Conservation (phyloP, 2,329 filamentous ascomycete species). For the Aphanocladium album region DNA sequence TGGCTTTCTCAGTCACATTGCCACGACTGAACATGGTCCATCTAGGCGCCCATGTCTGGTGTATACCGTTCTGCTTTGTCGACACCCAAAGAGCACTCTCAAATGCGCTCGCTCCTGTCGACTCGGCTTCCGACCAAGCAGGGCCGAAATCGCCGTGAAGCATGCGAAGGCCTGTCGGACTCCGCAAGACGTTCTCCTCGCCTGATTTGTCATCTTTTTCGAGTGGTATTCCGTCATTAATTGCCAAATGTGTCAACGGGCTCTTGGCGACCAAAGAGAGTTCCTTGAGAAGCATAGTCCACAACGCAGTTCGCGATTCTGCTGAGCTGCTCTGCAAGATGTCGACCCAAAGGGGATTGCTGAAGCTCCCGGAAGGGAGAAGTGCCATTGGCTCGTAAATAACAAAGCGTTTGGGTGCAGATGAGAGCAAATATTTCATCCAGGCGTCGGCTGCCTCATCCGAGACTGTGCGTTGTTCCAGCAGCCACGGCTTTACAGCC, state of each 20-base stretch:
- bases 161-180: conserved; percentile 63
- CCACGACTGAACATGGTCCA: conserved; percentile 95
- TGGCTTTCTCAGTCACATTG: conserved; percentile 82
- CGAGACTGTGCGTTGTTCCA: conserved; percentile 5
- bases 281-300: conserved; percentile 41
- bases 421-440: conserved; percentile 28
- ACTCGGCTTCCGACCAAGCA: conserved; percentile 16
- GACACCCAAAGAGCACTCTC: conserved; percentile 69
- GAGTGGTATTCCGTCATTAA: conserved; percentile 58
- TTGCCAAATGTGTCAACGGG: conserved; percentile 50
- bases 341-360: conserved; percentile 33
- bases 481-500: conserved; percentile 27
- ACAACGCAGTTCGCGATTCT: conserved; percentile 34
- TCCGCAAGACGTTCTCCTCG: conserved; percentile 65
- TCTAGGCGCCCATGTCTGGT: conserved; percentile 79
- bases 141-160: conserved; percentile 73
- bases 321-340: conserved; percentile 26
- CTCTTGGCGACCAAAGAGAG: conserved; percentile 39
- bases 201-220: conserved; percentile 23
- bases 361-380: conserved; percentile 55
- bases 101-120: conserved; percentile 50
- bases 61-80: conserved; percentile 72
- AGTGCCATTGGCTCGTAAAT: conserved; percentile 58
- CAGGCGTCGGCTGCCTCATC: conserved; percentile 13
- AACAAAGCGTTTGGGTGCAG: conserved; percentile 53